Evolutionary conservation across 106 monocot genomes (phyloP), one percentile per base, ranked within the genome.

Genomic region (Dendrobium officinale): DNA sequence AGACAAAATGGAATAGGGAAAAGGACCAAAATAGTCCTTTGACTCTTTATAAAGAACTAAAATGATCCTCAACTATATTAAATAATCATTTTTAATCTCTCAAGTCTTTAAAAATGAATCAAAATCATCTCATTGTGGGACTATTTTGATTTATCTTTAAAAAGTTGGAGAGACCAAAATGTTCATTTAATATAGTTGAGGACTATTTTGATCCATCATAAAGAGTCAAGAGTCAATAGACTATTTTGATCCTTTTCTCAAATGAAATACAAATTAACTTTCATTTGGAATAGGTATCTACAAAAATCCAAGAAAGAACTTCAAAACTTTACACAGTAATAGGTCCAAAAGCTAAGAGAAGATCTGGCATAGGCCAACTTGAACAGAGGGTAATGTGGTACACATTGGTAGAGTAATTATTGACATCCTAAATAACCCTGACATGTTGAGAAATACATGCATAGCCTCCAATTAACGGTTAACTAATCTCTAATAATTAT

Each of bases 321-420:
- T 70, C 37, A 9, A 70, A 70, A 11, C 42, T 42, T 74, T 74
- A 43, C 5, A 44, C 42, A 74, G 20, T 44, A n/a, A 70, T 33
- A 68, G 31, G 70, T 70, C 70, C 33, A 70, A 70, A 70, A 33
- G 70, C 37, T 58, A 2, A 29, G 67, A 67, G 67, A 67, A 67
- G 27, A 37, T 37, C 70, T 70, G 37, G 15, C 15, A 37, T 70
- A 37, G 37, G 24, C 26, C 64, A 22, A 26, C 26, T 66, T 70
- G 61, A 61, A 61, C 61, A n/a, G 4, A 61, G n/a, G 22, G 22
- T 47, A n/a, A 48, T 78, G 17, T 18, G 31, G 51, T 78, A 48
- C 7, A 61, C 19, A 37, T 37, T 33, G 37, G 37, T 70, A 37
- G 70, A 70, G 70, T 33, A 70, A 70, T 4, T 37, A 70, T 70